phyloP scores from a whole-genome alignment of 805 yeast species.

The Barnettozyma californica region DNA sequence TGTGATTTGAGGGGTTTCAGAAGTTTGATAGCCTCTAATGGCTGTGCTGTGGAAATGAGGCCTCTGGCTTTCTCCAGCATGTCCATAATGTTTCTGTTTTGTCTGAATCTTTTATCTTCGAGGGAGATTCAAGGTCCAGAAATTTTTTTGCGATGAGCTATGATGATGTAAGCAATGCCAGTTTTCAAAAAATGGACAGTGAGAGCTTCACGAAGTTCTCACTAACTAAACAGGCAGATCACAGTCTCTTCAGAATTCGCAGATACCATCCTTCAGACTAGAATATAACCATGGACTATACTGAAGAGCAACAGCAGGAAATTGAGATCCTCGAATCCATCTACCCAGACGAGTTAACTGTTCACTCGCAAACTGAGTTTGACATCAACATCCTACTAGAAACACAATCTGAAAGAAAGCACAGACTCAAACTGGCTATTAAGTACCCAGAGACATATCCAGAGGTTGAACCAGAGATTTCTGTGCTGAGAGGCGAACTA shows the following conservation, averaged over 20 bases:
- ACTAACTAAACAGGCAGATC: background rate
- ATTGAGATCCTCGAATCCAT: slow-evolving; percentile 84
- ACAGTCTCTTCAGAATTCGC: background rate
- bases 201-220: background rate
- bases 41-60: slow-evolving; percentile 3
- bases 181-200: background rate
- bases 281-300: slow-evolving; percentile 52
- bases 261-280: too few species aligned
- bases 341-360: slow-evolving; percentile 81
- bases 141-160: slow-evolving; percentile 1
- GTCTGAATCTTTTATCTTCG: background rate
- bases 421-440: slow-evolving; percentile 53
- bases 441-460: slow-evolving; percentile 79
- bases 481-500: slow-evolving; percentile 32
- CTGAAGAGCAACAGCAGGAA: slow-evolving; percentile 86
- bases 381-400: slow-evolving; percentile 61
- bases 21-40: slow-evolving; percentile 30
- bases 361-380: slow-evolving; percentile 37
- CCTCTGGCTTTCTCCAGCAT: slow-evolving; percentile 6
- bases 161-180: background rate
- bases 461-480: slow-evolving; percentile 63
- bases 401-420: slow-evolving; percentile 55
- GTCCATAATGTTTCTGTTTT: background rate
- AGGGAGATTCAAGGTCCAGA: background rate
- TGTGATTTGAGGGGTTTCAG: slow-evolving; percentile 29